Conservation (phyloP, 2,329 filamentous ascomycete species). For the Phaeosphaeria sp. region DNA sequence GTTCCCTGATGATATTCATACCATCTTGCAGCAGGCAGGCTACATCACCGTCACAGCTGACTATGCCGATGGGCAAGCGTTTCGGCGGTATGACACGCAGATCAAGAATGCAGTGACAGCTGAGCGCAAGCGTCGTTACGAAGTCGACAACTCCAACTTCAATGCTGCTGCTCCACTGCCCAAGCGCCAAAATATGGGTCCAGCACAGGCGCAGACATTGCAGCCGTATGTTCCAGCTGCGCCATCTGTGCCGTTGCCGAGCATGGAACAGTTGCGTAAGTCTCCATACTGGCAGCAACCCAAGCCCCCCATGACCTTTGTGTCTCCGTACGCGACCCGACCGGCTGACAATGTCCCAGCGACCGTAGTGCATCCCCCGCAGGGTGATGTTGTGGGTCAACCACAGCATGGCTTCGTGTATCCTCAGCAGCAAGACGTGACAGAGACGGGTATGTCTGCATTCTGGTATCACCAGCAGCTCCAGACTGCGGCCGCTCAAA, state of each 20-base stretch:
- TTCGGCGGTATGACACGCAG: background rate
- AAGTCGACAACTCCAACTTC: background rate
- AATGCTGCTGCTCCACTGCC: background rate
- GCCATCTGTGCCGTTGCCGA: background rate
- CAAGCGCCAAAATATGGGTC: background rate
- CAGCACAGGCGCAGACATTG: background rate
- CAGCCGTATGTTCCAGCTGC: background rate
- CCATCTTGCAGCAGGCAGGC: slow-evolving; percentile 17
- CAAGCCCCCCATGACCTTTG: too few relatives aligned
- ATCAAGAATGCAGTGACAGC: background rate
- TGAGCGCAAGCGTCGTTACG: slow-evolving; percentile 1
- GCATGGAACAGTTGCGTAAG: background rate
- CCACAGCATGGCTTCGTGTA: too few relatives aligned
- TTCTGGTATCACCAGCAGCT: background rate
- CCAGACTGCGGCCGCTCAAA: background rate
- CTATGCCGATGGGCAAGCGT: slow-evolving; percentile 4
- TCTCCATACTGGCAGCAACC: background rate
- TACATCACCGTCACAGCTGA: slow-evolving; percentile 1
- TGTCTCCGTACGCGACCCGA: too few relatives aligned
- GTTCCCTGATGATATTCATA: slow-evolving; percentile 29
- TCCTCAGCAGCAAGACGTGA: too few relatives aligned
- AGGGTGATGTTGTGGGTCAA: background rate
- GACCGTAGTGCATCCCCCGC: background rate
- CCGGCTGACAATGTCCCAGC: too few relatives aligned
- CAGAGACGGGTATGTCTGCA: too few relatives aligned